These are phyloP conservation scores for Aspergillus alliaceus DNA, from an alignment of 2,329 filamentous ascomycete genomes.

Conservation along the genomic window DNA sequence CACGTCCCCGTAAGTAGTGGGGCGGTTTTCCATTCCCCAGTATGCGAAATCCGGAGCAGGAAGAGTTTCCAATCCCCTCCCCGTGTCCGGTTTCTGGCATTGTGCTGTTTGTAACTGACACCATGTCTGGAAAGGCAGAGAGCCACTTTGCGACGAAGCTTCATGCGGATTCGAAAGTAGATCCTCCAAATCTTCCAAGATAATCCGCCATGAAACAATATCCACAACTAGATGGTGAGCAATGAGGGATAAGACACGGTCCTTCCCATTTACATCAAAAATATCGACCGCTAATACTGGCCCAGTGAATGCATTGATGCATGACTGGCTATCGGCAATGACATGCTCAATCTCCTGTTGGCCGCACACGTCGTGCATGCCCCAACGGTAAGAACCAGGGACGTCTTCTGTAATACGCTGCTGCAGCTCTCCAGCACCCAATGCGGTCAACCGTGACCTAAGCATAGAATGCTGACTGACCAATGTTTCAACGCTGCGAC, in stretches of 20 bases:
- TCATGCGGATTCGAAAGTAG: constrained; percentile 31
- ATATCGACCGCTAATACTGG: constrained; percentile 45
- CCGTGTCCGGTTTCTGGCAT: constrained; percentile 14
- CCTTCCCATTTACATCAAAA: constrained; percentile 35
- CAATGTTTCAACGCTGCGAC: constrained; percentile 30
- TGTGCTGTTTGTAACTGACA: constrained; percentile 32
- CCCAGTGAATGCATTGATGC: constrained; percentile 36
- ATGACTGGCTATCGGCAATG: constrained; percentile 31
- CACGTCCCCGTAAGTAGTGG: constrained; percentile 38
- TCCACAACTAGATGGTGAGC: constrained; percentile 42
- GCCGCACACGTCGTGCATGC: constrained; percentile 17
- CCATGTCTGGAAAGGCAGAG: constrained; percentile 41
- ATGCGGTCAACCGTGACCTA: constrained; percentile 31
- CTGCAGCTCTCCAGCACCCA: constrained; percentile 16
- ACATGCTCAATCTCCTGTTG: constrained; percentile 23
- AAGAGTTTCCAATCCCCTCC: constrained; percentile 18
- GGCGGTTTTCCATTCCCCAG: constrained; percentile 33
- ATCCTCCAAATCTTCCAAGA: constrained; percentile 41
- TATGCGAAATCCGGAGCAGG: constrained; percentile 34
- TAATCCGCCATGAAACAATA: constrained; percentile 43
- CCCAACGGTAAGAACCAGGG: constrained; percentile 29
- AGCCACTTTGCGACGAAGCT: constrained; percentile 18
- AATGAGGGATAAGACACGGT: constrained; percentile 34
- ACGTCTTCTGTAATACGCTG: constrained; percentile 33
- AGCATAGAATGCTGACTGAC: constrained; percentile 41